Evolutionary conservation across 805 yeast species (phyloP), one percentile per base, ranked within the genome.

Genomic region (Metschnikowia sp.): DNA sequence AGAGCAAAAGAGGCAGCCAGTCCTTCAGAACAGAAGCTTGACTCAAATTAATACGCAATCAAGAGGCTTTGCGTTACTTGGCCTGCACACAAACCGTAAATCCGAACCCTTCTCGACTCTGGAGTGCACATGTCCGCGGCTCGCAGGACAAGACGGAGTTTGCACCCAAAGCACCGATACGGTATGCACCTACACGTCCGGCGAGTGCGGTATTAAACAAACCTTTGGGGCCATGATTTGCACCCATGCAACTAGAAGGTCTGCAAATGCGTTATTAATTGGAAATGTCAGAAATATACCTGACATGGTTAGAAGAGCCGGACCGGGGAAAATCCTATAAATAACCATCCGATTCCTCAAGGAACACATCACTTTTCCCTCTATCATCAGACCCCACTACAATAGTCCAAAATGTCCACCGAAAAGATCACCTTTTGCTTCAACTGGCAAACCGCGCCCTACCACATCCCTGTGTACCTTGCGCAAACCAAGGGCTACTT

Each of bases 391-490:
- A 36, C n/a, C 30, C 28, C 10, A 5, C 40, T 10, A 26, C 26
- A 8, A n/a, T 5, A 11, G 11, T 11, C 35, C 26, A 35, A 11
- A 7, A 44, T 38, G 42, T 9, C 44, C 32, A 22, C 81, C 34
- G 64, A 74, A 45, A 78, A 77, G 51, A 74, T 77, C 58, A 69
- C 82, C 22, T 78, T 78, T 57, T 68, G 72, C 36, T 68, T 77
- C 54, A 78, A 78, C 65, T 78, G 82, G 83, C 70, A 74, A 54
- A 72, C 81, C 34, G 72, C 81, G 32, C 81, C 83, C 26, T 78
- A 78, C 68, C 82, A 78, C 53, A 72, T 77, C 47, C 82, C 83
- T 18, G 58, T 78, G 44, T 78, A 66, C 56, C 56, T 77, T 46
- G 82, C 82, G 32, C 78, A 72, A 54, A 61, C 65, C 32, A 75